Conservation (phyloP, 257 asterid genomes). For the Solanum sejunctum region DNA sequence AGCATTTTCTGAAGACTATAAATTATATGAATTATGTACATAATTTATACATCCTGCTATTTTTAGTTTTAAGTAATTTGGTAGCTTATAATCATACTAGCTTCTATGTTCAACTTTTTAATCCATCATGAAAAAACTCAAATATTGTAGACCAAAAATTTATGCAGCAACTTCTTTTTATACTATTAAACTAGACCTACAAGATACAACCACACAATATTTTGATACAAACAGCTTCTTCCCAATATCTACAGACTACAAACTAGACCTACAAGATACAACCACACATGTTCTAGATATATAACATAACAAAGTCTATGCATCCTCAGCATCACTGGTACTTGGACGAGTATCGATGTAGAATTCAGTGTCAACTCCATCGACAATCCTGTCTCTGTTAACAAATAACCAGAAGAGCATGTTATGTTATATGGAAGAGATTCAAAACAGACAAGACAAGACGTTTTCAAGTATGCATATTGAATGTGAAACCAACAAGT, state of each 20-base stretch:
- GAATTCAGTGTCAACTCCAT: constrained; percentile 54
- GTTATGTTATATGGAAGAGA: background rate
- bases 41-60: background rate
- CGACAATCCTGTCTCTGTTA: constrained; percentile 50
- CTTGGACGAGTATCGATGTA: constrained; percentile 32
- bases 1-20: background rate
- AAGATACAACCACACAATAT: background rate
- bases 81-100: background rate
- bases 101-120: background rate
- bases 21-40: too few relatives aligned
- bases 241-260: background rate
- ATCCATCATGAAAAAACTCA: background rate
- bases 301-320: constrained; percentile 1
- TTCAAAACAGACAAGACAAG: background rate
- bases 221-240: background rate
- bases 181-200: background rate
- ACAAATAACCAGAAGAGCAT: background rate
- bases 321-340: constrained; percentile 40
- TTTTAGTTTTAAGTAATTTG: background rate
- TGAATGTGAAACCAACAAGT: background rate
- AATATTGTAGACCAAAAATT: background rate
- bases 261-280: background rate
- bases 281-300: background rate
- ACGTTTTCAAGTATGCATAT: background rate
- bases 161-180: background rate